Evolutionary conservation across 345 rosid genomes (phyloP), one percentile per base, ranked within the genome.

Genomic region (Euphorbia tirucalli): DNA sequence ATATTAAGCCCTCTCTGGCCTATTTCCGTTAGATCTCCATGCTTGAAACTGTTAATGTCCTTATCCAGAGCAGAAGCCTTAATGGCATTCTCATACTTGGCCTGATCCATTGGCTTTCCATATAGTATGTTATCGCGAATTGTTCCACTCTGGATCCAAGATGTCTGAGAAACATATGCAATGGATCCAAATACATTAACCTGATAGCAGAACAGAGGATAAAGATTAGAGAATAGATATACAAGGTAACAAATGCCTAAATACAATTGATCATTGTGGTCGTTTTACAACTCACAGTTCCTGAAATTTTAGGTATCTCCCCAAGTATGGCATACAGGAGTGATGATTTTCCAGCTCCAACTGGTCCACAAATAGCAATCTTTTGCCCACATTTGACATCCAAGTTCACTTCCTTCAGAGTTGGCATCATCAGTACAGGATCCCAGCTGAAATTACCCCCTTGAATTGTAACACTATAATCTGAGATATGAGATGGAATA

Each of bases 61-160:
- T 87, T 85, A 11, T 74, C 81, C 62, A 90, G 64, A 37, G 89
- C 80, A 72, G 94, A 90, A 2, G 84, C 82, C 65, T 84, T 79
- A 35, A 93, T 79, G n/a, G 82, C 90, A 66, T n/a, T 76, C 4
- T 86, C 76, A 55, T 75, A 69, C 16, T 8, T 61, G 1, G 28
- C 57, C 21, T 62, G 14, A 7, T 75, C 69, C 78, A 75, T 69
- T 27, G 69, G 58, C 35, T 69, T 75, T 30, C 78, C 78, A 41
- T 37, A 69, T 18, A 75, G 69, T 61, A 75, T 54, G 68, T 71
- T 77, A 27, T 77, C 93, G 68, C 83, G 79, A 21, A 93, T 74
- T 39, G 74, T 88, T 48, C 96, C 97, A 55, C 91, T 90, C 46
- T 90, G 96, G 49, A 90, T 92, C 97, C 97, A 92, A 4, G 96